A percentile compares a stretch with the other conserved stretches of the same genome.
phyloP scores from a whole-genome alignment of 768 basidiomycete genomes.

The Leccinum truebloodii region DNA sequence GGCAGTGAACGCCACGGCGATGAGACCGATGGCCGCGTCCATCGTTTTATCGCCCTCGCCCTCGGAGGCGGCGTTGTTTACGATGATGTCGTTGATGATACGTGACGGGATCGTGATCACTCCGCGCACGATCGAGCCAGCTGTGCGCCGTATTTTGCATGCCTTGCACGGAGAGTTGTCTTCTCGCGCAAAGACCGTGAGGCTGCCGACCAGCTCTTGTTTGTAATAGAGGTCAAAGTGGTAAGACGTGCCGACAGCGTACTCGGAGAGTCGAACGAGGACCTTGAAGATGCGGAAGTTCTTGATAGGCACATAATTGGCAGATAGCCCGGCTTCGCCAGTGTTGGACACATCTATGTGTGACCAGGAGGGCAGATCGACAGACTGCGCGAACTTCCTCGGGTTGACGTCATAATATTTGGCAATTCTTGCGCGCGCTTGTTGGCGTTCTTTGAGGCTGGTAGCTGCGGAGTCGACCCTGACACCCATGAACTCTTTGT shows the following conservation, averaged over 20 bases:
- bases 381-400: conserved; percentile 5
- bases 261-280: conserved; percentile 26
- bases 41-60: conserved; percentile 12
- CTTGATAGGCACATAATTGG: conserved; percentile 16
- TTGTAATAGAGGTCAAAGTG: conserved; percentile 24
- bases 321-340: conserved; percentile 12
- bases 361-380: conserved; percentile 11
- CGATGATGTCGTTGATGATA: conserved; percentile 26
- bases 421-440: conserved; percentile 23
- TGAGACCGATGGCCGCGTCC: conserved; percentile 12
- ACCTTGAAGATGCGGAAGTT: conserved; percentile 30
- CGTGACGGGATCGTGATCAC: conserved; percentile 25
- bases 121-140: conserved; percentile 21
- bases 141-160: conserved; percentile 23
- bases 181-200: conserved; percentile 28
- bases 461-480: conserved; percentile 25
- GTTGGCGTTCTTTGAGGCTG: conserved; percentile 16
- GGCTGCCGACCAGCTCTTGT: conserved; percentile 19
- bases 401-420: conserved; percentile 29
- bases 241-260: conserved; percentile 28
- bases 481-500: conserved; percentile 26
- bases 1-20: conserved; percentile 17
- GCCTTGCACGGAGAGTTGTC: conserved; percentile 27
- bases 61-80: conserved; percentile 4
- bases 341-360: conserved; percentile 20